Base-by-base conservation (phyloP, 2,329 filamentous ascomycete genomes). In the Monosporascus sp. region DNA sequence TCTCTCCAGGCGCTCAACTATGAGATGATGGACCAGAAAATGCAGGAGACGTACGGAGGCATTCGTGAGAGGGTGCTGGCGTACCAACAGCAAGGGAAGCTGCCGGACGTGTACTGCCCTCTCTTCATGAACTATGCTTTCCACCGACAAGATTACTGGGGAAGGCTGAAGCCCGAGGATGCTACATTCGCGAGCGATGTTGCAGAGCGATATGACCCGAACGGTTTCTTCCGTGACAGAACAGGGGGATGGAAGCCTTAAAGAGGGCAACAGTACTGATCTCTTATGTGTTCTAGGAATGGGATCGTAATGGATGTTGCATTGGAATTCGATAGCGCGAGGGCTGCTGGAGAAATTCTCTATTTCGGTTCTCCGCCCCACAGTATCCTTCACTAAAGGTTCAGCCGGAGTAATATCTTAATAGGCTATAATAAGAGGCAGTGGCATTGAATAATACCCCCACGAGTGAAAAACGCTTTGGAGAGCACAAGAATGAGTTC, bases 51-150 rank as follows among this genome's bases (percentile, higher is more conserved):
- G 31, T 73, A 72, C 45, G 58, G 56, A 1, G 71, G 71, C 14
- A 60, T 73, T 44, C 60, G 65, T 14, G 56, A 68, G 14, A 61
- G 63, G 11, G 65, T 70, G 3, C 51, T 64, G 11, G 61, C 60
- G 5, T 69, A 65, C 59, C 60, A 70, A 53, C 57, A 51, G 6
- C 65, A 69, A 7, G 71, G 70, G 3, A 63, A 57, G 17, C 48
- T 74, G 45, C 61, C 66, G 2, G 55, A 69, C 22, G 62, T 65
- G 5, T 72, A 72, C 51, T 61, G 70, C 27, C 74, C 73, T 5
- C 57, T 75, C 5, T 75, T 74, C 51, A 71, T 73, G 69, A 76
- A 75, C 56, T 72, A 75, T 42, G 71, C 64, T 2, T 74, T 70
- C 53, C 69, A 65, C 41, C 54, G 67, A 20, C 68, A 74, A 54